Percentiles rank a stretch among this genome's conserved stretches.
Conservation (phyloP, 176 grass and related monocot genomes). For the Saccharum spontaneum region DNA sequence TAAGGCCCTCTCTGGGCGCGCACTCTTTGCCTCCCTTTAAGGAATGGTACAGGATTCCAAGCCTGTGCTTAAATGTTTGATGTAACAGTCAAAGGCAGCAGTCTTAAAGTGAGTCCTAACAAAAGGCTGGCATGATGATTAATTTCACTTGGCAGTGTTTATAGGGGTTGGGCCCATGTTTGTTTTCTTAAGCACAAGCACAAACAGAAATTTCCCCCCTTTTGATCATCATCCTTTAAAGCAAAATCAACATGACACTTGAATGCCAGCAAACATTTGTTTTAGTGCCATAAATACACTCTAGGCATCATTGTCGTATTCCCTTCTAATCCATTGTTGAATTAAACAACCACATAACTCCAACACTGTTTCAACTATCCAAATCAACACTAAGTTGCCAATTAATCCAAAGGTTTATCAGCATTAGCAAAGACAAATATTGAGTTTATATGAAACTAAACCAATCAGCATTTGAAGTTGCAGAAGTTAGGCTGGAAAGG, state of each 20-base stretch:
- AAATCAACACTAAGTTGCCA: slow-evolving; percentile 22
- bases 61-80: slow-evolving; percentile 50
- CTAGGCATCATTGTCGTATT: slow-evolving; percentile 46
- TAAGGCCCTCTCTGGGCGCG: slow-evolving; percentile 36
- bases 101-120: slow-evolving; percentile 57
- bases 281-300: slow-evolving; percentile 49
- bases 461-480: not conserved
- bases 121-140: slow-evolving; percentile 42
- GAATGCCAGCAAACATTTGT: slow-evolving; percentile 52
- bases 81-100: slow-evolving; percentile 44
- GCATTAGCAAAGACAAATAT: not conserved
- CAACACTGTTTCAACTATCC: slow-evolving; percentile 43
- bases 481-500: slow-evolving; percentile 10
- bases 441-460: slow-evolving; percentile 22
- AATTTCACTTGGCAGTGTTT: slow-evolving; percentile 59
- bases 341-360: slow-evolving; percentile 42
- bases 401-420: slow-evolving; percentile 33
- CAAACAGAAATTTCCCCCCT: slow-evolving; percentile 28
- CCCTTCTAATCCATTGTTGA: slow-evolving; percentile 28
- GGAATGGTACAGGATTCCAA: slow-evolving; percentile 45
- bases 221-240: slow-evolving; percentile 48
- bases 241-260: slow-evolving; percentile 53
- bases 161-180: slow-evolving; percentile 44
- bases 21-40: slow-evolving; percentile 39
- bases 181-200: slow-evolving; percentile 40